phyloP scores from a whole-genome alignment of 257 asterid species.

The Solanum etuberosum region DNA sequence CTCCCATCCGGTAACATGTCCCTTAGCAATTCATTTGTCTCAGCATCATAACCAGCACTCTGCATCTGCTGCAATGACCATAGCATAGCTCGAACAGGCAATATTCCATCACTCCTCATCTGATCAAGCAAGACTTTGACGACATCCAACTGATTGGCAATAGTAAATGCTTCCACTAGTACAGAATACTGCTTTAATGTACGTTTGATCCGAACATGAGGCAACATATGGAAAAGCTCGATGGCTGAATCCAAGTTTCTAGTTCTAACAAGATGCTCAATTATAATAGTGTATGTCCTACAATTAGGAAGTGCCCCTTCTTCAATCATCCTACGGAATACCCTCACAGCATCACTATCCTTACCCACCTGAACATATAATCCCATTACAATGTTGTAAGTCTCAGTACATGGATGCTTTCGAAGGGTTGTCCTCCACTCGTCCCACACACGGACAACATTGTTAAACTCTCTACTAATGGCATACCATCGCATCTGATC shows the following conservation, averaged over 20 bases:
- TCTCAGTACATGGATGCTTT: conserved; percentile 65
- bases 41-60: conserved; percentile 57
- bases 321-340: conserved; percentile 47
- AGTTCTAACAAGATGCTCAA: conserved; percentile 59
- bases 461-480: conserved; percentile 52
- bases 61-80: conserved; percentile 48
- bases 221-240: conserved; percentile 52
- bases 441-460: conserved; percentile 54
- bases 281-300: conserved; percentile 64
- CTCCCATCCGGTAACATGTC: conserved; percentile 73
- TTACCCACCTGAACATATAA: conserved; percentile 52
- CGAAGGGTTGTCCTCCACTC: conserved; percentile 57
- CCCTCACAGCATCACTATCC: conserved; percentile 52
- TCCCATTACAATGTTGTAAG: conserved; percentile 70
- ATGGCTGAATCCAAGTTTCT: conserved; percentile 50
- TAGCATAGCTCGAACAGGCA: conserved; percentile 77
- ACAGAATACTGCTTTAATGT: conserved; percentile 60
- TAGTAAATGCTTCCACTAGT: conserved; percentile 51
- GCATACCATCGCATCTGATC: conserved; percentile 80
- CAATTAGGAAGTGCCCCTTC: conserved; percentile 92
- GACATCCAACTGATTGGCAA: conserved; percentile 25
- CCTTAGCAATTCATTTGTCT: conserved; percentile 34
- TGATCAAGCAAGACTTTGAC: conserved; percentile 61
- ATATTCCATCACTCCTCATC: conserved; percentile 74
- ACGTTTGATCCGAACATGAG: conserved; percentile 64